Evolutionary conservation across 139 green algal species (phyloP).

Genomic region (Mychonastes homosphaera): DNA sequence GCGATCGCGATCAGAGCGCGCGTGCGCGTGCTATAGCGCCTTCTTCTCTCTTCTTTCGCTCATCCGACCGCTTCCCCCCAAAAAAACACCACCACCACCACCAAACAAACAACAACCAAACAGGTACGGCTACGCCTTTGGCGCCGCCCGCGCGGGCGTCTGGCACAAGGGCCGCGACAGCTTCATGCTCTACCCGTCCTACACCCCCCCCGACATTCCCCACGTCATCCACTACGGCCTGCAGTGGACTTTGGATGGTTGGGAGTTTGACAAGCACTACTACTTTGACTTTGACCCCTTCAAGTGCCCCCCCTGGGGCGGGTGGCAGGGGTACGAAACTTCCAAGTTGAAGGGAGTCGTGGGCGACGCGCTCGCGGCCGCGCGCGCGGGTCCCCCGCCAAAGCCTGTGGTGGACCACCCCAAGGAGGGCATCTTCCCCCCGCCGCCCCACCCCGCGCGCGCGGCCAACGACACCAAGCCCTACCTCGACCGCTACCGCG

Average conservation of each 20-base stretch:
- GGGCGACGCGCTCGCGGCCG: too few relatives aligned
- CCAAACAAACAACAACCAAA: too few relatives aligned
- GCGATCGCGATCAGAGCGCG: too few relatives aligned
- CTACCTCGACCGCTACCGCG: conserved; percentile 34
- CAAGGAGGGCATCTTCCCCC: conserved; percentile 18
- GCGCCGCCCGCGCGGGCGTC: conserved; percentile 39
- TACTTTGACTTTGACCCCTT: conserved; percentile 23
- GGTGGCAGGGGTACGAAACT: too few relatives aligned
- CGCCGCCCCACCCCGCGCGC: conserved; percentile 8
- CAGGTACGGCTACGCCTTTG: conserved; percentile 84
- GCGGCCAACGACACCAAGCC: conserved; percentile 1
- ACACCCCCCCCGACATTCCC: conserved; percentile 11
- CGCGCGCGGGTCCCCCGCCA: too few relatives aligned
- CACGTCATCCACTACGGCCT: conserved; percentile 14
- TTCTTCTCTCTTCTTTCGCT: too few relatives aligned
- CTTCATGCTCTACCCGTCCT: conserved; percentile 16
- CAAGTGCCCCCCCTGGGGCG: conserved; percentile 20
- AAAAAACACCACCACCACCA: too few relatives aligned
- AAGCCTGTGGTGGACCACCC: conserved; percentile 3
- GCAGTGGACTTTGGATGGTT: conserved; percentile 8
- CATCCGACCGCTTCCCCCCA: too few relatives aligned
- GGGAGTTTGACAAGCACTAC: conserved; percentile 21
- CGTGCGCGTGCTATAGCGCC: too few relatives aligned
- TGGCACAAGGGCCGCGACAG: conserved; percentile 51
- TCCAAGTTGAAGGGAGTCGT: too few relatives aligned